Evolutionary conservation across 257 asterid species (phyloP).

Genomic region (Perilla frutescens): DNA sequence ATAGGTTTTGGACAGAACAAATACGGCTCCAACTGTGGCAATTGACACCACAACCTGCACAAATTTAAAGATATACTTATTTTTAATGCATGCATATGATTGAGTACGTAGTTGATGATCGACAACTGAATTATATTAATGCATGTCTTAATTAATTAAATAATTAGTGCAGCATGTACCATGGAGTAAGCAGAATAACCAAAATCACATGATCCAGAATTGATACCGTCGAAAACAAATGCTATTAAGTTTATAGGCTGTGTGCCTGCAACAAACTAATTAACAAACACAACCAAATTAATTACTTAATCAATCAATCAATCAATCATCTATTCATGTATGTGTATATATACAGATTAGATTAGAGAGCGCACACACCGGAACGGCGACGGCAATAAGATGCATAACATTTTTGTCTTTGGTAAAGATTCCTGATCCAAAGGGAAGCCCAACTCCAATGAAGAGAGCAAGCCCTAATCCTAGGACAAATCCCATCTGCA

Average conservation of each 20-base stretch:
- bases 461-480: slow-evolving; percentile 72
- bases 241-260: slow-evolving; percentile 89
- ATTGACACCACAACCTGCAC: slow-evolving; percentile 68
- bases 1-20: slow-evolving; percentile 55
- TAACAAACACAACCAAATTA: background rate
- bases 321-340: no score
- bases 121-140: no score
- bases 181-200: slow-evolving; percentile 91
- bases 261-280: slow-evolving; percentile 90
- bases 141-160: no score
- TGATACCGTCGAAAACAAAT: slow-evolving; percentile 85
- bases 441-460: slow-evolving; percentile 71
- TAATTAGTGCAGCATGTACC: slow-evolving; percentile 39
- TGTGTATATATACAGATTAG: no score
- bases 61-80: background rate
- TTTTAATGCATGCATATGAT: no score
- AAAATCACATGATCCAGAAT: slow-evolving; percentile 88
- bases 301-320: no score
- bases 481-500: slow-evolving; percentile 84
- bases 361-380: slow-evolving; percentile 48
- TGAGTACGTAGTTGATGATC: no score
- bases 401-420: slow-evolving; percentile 64
- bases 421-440: slow-evolving; percentile 82
- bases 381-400: slow-evolving; percentile 64
- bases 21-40: slow-evolving; percentile 67